phyloP scores from a whole-genome alignment of 495 filamentous ascomycete species.

The Tuber microsphaerosporum region DNA sequence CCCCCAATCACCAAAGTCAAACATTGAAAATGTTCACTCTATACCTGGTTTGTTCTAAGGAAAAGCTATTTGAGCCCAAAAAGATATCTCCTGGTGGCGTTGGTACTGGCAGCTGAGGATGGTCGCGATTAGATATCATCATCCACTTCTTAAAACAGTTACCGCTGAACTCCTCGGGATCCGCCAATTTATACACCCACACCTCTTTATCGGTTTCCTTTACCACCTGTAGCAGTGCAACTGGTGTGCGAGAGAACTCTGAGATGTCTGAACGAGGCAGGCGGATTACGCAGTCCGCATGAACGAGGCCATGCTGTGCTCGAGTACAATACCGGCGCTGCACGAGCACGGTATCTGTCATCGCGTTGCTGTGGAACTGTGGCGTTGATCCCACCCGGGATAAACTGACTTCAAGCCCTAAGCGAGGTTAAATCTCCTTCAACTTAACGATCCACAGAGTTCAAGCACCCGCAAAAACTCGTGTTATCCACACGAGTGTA shows the following conservation, averaged over 20 bases:
- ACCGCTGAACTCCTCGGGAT: neutral
- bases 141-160: neutral
- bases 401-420: neutral
- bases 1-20: neutral
- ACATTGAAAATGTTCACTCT: neutral
- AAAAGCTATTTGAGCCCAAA: neutral
- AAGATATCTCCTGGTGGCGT: neutral
- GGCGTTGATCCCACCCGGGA: neutral
- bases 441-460: neutral
- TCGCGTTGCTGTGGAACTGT: neutral
- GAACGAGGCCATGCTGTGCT: neutral
- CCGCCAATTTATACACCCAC: neutral
- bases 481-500: too few species aligned
- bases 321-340: neutral
- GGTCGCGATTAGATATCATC: neutral
- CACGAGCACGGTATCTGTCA: neutral
- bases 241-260: neutral
- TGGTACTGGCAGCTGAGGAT: neutral
- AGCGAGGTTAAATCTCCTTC: neutral
- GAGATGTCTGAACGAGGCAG: neutral
- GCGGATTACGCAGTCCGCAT: neutral
- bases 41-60: neutral
- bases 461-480: too few species aligned
- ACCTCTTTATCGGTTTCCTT: neutral
- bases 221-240: neutral